phyloP scores from a whole-genome alignment of 208 protist genomes.

The Crithidia bombi region DNA sequence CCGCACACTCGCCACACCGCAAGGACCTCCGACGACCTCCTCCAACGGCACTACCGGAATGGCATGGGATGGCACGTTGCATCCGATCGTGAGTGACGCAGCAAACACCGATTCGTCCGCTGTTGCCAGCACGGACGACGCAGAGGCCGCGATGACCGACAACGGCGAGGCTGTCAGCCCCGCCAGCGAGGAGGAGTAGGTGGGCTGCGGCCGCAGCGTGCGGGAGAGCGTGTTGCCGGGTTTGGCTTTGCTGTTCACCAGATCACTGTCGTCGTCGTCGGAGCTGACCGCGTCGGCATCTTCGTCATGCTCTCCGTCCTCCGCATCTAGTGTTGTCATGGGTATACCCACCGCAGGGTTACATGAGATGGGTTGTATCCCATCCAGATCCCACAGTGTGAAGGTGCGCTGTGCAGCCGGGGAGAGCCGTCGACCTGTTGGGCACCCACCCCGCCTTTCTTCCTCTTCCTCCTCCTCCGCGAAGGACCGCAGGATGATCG shows the following conservation, averaged over 20 bases:
- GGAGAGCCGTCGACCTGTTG: neutral
- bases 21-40: conserved; percentile 1
- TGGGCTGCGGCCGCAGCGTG: conserved; percentile 15
- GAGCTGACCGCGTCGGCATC: neutral
- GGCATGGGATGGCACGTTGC: neutral
- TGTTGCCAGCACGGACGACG: neutral
- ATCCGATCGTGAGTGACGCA: conserved; percentile 6
- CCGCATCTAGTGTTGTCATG: too few relatives aligned
- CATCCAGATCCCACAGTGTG: conserved; percentile 7
- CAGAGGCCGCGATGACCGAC: neutral
- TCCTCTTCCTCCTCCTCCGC: conserved; percentile 11
- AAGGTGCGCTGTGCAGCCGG: neutral
- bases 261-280: neutral
- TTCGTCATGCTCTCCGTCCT: neutral
- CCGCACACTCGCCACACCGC: neutral
- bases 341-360: neutral
- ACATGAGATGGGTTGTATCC: too few relatives aligned
- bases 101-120: conserved; percentile 1
- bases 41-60: conserved; percentile 9
- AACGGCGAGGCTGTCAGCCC: neutral
- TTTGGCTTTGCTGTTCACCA: neutral
- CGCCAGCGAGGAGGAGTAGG: neutral
- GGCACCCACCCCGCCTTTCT: neutral
- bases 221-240: neutral
- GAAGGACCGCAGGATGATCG: conserved; percentile 45